Conservation (phyloP, 805 yeast species). For the Metschnikowia borealis region DNA sequence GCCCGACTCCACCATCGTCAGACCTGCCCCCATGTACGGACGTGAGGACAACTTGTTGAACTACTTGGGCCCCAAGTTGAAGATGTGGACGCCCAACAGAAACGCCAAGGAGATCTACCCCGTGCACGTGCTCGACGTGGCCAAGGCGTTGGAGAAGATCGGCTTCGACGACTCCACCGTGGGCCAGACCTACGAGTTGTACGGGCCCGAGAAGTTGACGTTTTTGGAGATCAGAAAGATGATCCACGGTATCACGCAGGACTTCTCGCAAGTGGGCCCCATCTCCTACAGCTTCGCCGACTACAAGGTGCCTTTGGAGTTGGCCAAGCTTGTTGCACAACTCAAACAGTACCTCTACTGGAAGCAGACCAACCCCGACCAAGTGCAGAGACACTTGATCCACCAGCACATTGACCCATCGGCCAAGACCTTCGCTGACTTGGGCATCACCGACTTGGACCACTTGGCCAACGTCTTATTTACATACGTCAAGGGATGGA, state of each 20-base stretch:
- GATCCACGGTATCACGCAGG: constrained; percentile 60
- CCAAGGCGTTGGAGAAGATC: constrained; percentile 70
- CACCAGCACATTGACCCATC: constrained; percentile 59
- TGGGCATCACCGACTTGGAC: constrained; percentile 52
- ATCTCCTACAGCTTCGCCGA: constrained; percentile 41
- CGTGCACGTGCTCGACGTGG: constrained; percentile 74
- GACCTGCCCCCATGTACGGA: constrained; percentile 81
- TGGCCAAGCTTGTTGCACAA: constrained; percentile 45
- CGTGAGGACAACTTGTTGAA: constrained; percentile 67
- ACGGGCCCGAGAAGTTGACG: constrained; percentile 65
- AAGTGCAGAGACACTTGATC: constrained; percentile 66
- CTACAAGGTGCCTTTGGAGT: constrained; percentile 40
- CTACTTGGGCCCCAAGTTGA: constrained; percentile 50
- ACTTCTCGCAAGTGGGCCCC: constrained; percentile 44
- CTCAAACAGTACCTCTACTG: constrained; percentile 41
- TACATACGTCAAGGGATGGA: constrained; percentile 46
- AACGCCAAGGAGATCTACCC: constrained; percentile 64
- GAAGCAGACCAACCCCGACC: constrained; percentile 61
- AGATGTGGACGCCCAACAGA: constrained; percentile 63
- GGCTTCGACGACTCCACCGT: constrained; percentile 78
- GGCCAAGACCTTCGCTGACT: constrained; percentile 64
- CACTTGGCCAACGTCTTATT: constrained; percentile 45
- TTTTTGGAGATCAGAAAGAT: constrained; percentile 63
- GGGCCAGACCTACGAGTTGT: constrained; percentile 71
- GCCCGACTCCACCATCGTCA: constrained; percentile 78